Base-by-base conservation (phyloP, 345 rosid genomes). In the Euphorbia tirucalli region DNA sequence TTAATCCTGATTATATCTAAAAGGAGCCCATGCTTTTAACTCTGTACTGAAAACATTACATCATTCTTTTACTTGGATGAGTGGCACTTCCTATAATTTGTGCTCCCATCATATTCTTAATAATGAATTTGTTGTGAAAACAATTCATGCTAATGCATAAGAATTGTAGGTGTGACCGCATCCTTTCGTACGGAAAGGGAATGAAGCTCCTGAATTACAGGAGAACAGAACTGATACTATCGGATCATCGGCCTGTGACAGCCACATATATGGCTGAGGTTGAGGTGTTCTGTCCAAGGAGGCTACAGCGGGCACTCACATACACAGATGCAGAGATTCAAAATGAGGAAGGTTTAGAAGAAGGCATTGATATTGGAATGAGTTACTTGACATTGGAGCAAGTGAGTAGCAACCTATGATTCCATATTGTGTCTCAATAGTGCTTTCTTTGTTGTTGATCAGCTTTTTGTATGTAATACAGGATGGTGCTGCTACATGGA, bases 241-340 rank as follows among this genome's bases (percentile, higher is more conserved):
- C 99, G 22, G 99, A 95, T 79, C 99, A 95, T 77, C 92, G 99
- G 37, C 99, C 99, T 7, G 99, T 95, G 61, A 85, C 88, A 27
- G 99, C 99, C 41, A 83, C 82, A 4, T 95, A 83, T 75, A 68
- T 82, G 85, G 96, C 82, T 61, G 99, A 90, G 81, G 97, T 88
- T 14, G 99, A 95, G 77, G 93, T 89, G 78, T 90, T 92, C 80
- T 88, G 75, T 48, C 74, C 90, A 0, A 84, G 80, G 80, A 95
- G 87, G 78, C 90, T 95, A 69, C 97, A 95, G 75, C 86, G 85
- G 52, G 97, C 93, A 0, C 93, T 95, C 77, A 92, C 96, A 13
- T 82, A 84, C 37, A 95, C 99, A 0, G 85, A 90, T 83, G 97
- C 97, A 52, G 99, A 95, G 83, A 85, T 95, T 64, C 90, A 87